Evolutionary conservation across 2,329 filamentous ascomycete species (phyloP), one percentile per base, ranked within the genome.

Genomic region (Aspergillus viridinutans): DNA sequence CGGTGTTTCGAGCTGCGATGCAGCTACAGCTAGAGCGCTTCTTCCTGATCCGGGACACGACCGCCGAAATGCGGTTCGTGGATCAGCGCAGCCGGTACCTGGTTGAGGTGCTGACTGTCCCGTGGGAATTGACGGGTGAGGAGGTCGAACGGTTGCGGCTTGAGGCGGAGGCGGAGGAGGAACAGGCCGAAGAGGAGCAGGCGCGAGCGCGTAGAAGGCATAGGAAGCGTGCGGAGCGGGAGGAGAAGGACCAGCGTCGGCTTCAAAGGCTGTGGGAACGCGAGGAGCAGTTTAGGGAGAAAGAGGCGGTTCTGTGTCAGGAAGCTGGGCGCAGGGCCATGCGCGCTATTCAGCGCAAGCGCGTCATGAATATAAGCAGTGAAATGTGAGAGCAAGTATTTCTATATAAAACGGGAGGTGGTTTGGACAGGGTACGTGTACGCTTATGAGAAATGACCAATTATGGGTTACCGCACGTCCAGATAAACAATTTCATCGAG

Each of bases 21-120:
- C 84, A 87, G 62, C 58, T 87, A 8, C 73, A 81, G 17, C 68
- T 85, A 26, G 82, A 85, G 65, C 77, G 82, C 3, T 74, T 83
- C 7, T 73, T 69, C 42, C 56, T 79, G 0, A 67, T 87, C 1
- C 66, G 67, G 2, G 78, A 80, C 45, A 86, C 83, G 14, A 77
- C 78, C 45, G 78, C 81, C 28, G 85, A 87, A 65, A 78, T 80
- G 50, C 67, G 68, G 7, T 81, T 81, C 32, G 82, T 85, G 77
- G 72, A 76, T 1, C 78, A 82, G 60, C 76, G 78, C 20, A 76
- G 78, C 3, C 68, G 74, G 28, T 84, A 81, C 64, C 76, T 81
- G 48, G 66, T 75, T 9, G 72, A 78, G 12, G 75, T 84, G 1
- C 73, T 87, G 23, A 73, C 72, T 3, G 72, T 70, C 53, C 82